Base-by-base conservation (phyloP, 306 rosid species). In the Senna tora region DNA sequence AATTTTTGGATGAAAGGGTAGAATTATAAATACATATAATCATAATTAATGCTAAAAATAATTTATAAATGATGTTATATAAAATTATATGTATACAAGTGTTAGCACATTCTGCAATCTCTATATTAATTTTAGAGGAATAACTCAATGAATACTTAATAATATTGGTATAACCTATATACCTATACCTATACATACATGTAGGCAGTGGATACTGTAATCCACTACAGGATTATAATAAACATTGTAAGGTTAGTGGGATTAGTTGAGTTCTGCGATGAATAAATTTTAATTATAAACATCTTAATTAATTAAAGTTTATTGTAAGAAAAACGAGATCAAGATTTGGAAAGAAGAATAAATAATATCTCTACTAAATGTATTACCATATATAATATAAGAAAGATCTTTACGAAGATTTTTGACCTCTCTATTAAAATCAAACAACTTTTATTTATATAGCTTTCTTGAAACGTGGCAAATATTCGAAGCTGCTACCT, bases 151-250 rank as follows among this genome's bases (percentile, higher is more conserved):
- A 32, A 58, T n/a, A 32, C 30, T 25, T 25, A 25, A 3, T 30
- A 33, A 32, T 32, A 58, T 58, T 58, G 41, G 12, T 16, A 30
- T 30, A 57, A 6, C 2, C 2, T 25, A 3, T 25, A 25, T n/a
- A 43, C 16, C 45, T 66, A n/a, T 45, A 67, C 57, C 43, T 30
- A 16, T 0, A 16, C 4, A 60, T 8, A 52, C 4, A 60, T 8
- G 36, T 30, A 10, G 9, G 46, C 57, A 16, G 10, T 46, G 28
- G 16, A 17, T 43, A 17, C 59, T 28, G 43, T 49, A 50, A 7
- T 51, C 73, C 49, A 33, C 60, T 67, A 33, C 12, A 32, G 7
- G 49, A 50, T 32, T 41, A 67, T 33, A 50, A 33, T 50, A 33
- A 50, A 33, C 16, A 7, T 2, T 33, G 39, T 2, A 28, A 6